Evolutionary conservation across 2,329 filamentous ascomycete species (phyloP), one percentile per base, ranked within the genome.

Genomic region (Capronia epimyces): DNA sequence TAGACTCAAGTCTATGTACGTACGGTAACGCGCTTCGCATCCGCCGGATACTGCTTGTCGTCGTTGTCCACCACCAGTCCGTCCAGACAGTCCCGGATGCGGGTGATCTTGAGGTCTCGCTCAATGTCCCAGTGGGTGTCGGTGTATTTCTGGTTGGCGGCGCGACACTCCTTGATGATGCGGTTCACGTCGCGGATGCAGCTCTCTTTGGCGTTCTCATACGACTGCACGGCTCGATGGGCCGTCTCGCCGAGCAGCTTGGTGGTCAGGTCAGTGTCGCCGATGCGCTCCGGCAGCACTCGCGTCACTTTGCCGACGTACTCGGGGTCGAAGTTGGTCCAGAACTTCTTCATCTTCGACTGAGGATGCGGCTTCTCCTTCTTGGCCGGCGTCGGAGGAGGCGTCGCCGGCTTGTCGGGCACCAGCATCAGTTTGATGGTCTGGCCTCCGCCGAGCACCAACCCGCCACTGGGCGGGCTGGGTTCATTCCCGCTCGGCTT

Each of bases 71-170:
- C 43, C 25, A 50, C 62, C 39, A 81, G 62, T 1, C 75, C 73
- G 59, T 76, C 72, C 25, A 81, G 62, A 59, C 75, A 82, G 61
- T 81, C 72, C 45, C 71, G 64, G 6, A 64, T 67, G 16, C 71
- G 69, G 2, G 53, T 59, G 46, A 59, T 55, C 68, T 87, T 86
- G 55, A 89, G 74, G 65, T 90, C 87, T 24, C 79, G 72, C 64
- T 94, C 88, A 44, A 95, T 81, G 65, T 95, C 86, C 65, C 95
- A 95, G 66, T 91, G 82, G n/a, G 84, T 80, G 64, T 94, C 89
- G n/a, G 84, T 80, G 64, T 94, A 95, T 67, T 89, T 90, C 62
- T 89, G 84, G 67, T 95, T 95, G 49, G 89, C 74, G 6, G 86
- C 78, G 18, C 82, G 76, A 65, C 88, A 94, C 62, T 82, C 79